Base-by-base conservation (phyloP, 2,329 filamentous ascomycete genomes). In the Colletotrichum tropicale region DNA sequence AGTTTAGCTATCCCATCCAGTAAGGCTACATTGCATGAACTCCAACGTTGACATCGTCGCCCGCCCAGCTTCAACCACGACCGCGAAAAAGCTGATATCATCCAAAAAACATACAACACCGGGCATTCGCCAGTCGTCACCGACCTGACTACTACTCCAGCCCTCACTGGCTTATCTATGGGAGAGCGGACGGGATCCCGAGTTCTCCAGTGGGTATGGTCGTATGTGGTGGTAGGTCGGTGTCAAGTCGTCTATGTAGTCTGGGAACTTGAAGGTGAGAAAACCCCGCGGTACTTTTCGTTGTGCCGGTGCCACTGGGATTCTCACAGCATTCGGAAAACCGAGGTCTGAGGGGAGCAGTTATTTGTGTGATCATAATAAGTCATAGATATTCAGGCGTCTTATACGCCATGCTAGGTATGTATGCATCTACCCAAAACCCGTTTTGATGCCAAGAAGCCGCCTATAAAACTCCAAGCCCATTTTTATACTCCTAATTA, bases 401-500 rank as follows among this genome's bases (percentile, higher is more conserved):
- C 21, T 55, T 26, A 48, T 28, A 24, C 62, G 62, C 56, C 62
- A 72, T 75, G 73, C 62, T 62, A 56, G 30, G 43, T 52, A 30
- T 18, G 36, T 58, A 72, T 72, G 38, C 32, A 62, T 62, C 69
- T 67, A 72, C 56, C 30, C 69, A 56, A 58, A 61, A 43, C 69
- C 55, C 28, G 24, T 55, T 18, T 16, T 43, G 38, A 67, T 43
- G 69, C 38, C 55, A 64, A 70, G 32, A 70, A 60, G 38, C 68
- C 48, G 61, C 62, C 55, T 26, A 28, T 24, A 36, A 48, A 72
- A 75, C 73, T 69, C 70, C 65, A 38, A 69, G 65, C 32, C 74
- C 65, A 48, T 55, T 71, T 76, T 65, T 6, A 2, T 76, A 74
- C 74, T 70, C 71, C 71, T 43, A 24, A 67, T 48, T 61, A 72